phyloP scores from a whole-genome alignment of 2,329 filamentous ascomycete genomes.

The Xylariales sp. region DNA sequence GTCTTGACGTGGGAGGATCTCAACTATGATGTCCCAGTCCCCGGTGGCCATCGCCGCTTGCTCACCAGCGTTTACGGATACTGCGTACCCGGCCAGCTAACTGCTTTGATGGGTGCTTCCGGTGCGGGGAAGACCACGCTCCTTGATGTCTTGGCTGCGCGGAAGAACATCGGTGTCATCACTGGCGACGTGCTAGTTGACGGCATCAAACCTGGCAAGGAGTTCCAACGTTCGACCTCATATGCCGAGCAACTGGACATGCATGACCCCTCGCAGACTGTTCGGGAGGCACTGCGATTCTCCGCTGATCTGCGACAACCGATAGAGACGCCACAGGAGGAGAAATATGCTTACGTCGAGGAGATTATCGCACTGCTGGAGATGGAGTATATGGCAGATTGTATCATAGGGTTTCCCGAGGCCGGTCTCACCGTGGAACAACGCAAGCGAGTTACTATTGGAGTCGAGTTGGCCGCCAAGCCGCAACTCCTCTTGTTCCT shows the following conservation, averaged over 20 bases:
- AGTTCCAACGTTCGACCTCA: constrained; percentile 58
- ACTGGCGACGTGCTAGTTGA: constrained; percentile 54
- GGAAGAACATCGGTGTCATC: constrained; percentile 60
- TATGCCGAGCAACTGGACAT: constrained; percentile 61
- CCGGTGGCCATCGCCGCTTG: constrained; percentile 50
- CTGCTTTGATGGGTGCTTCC: constrained; percentile 76
- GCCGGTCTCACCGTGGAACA: constrained; percentile 67
- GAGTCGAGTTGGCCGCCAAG: constrained; percentile 82
- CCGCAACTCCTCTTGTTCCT: constrained; percentile 72
- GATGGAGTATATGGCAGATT: constrained; percentile 55
- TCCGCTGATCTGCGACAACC: constrained; percentile 58
- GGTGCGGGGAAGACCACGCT: constrained; percentile 87
- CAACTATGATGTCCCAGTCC: constrained; percentile 67
- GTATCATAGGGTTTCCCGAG: constrained; percentile 55
- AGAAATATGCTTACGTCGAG: constrained; percentile 57
- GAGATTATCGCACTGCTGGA: constrained; percentile 56
- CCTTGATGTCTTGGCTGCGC: constrained; percentile 65
- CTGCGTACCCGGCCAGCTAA: constrained; percentile 71
- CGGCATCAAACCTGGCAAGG: constrained; percentile 49
- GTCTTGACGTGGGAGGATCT: constrained; percentile 85
- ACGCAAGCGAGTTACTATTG: constrained; percentile 79
- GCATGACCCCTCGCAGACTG: constrained; percentile 58
- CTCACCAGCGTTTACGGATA: constrained; percentile 59
- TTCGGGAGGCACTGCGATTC: constrained; percentile 60
- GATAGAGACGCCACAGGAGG: constrained; percentile 44